Conservation (phyloP, 208 protist species). For the Histomonas meleagridis region DNA sequence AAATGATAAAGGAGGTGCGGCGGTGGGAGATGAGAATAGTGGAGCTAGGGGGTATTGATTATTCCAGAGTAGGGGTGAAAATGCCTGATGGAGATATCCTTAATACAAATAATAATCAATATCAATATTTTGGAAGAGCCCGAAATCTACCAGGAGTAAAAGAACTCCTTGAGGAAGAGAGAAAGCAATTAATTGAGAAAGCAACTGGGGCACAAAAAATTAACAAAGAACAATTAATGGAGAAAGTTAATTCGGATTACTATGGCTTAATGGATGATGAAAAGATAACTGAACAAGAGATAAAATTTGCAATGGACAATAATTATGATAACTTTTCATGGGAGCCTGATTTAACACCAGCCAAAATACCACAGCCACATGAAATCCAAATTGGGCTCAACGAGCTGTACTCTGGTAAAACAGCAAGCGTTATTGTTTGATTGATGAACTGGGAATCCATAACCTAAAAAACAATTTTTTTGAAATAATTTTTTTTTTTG, state of each 20-base stretch:
- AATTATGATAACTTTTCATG: too few species aligned
- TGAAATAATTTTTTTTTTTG: too few species aligned
- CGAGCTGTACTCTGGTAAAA: too few species aligned
- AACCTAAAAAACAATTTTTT: too few species aligned
- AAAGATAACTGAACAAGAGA: background rate
- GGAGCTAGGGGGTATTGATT: constrained; percentile 25
- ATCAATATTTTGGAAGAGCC: constrained; percentile 31
- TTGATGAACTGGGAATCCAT: too few species aligned
- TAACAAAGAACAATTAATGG: constrained; percentile 9
- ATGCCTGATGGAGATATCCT: constrained; percentile 17
- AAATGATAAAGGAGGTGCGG: background rate
- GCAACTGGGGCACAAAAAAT: background rate
- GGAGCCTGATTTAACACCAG: too few species aligned
- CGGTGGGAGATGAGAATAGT: background rate
- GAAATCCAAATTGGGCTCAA: too few species aligned
- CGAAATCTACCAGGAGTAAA: background rate
- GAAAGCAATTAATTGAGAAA: background rate
- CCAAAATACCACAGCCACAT: too few species aligned
- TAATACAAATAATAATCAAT: constrained; percentile 30
- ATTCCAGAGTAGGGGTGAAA: background rate
- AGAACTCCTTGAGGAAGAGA: background rate
- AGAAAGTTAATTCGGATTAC: constrained; percentile 1
- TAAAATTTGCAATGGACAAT: too few species aligned
- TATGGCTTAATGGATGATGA: background rate
- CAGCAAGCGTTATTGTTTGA: too few species aligned